Evolutionary conservation across 2,329 filamentous ascomycete species (phyloP).

Genomic region (Neopestalotiopsis sp.): DNA sequence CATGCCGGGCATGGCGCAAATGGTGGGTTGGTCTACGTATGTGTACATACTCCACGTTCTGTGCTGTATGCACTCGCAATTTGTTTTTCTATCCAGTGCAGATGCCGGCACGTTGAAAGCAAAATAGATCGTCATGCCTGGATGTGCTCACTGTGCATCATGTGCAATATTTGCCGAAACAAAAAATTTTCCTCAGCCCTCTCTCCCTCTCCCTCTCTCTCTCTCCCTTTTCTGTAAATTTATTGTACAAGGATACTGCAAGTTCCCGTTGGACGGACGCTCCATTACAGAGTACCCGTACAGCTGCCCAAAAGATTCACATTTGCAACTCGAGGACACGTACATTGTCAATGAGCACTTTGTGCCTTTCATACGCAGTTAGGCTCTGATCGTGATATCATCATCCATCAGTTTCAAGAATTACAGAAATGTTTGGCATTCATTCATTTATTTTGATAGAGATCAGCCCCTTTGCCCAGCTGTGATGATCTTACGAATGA

Average conservation of each 20-base stretch:
- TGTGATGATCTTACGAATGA: not conserved
- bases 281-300: no score
- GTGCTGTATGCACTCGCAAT: not conserved
- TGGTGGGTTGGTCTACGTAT: not conserved
- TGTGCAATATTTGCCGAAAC: slow-evolving; percentile 1
- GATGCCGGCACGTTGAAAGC: not conserved
- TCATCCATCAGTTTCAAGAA: not conserved
- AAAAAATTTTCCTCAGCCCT: not conserved
- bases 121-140: not conserved
- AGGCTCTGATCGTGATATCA: no score
- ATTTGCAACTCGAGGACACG: no score
- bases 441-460: not conserved
- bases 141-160: not conserved
- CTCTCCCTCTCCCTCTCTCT: not conserved
- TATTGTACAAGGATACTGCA: not conserved
- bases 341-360: no score
- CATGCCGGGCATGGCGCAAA: no score
- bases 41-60: not conserved
- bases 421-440: not conserved
- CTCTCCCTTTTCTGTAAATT: not conserved
- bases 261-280: no score
- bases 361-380: no score
- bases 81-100: not conserved
- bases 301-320: no score
- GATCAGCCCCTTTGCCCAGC: not conserved